Evolutionary conservation across 2,329 filamentous ascomycete genomes (phyloP).

Genomic region (Microcyclospora tardicrescens): DNA sequence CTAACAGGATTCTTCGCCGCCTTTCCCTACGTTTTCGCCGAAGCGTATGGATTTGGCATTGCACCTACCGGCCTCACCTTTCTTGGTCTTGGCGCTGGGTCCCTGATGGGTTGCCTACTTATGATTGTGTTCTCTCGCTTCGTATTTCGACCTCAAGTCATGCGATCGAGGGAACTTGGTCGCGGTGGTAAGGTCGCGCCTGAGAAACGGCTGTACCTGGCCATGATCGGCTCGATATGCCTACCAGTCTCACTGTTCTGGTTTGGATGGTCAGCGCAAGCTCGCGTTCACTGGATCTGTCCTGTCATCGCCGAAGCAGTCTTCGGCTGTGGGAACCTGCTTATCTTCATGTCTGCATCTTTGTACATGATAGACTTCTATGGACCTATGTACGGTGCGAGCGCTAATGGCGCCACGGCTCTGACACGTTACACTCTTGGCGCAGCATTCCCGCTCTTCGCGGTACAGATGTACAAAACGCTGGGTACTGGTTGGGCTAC

Average conservation of each 20-base stretch:
- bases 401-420: conserved; percentile 21
- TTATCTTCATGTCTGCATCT: conserved; percentile 25
- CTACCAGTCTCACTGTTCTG: conserved; percentile 17
- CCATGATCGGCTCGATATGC: conserved; percentile 5
- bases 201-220: conserved; percentile 5
- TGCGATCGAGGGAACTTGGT: conserved; percentile 1
- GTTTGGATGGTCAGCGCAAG: conserved; percentile 24
- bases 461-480: conserved; percentile 26
- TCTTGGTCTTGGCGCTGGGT: conserved; percentile 29
- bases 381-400: conserved; percentile 27
- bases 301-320: conserved; percentile 21
- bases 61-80: conserved; percentile 29
- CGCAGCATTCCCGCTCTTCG: conserved; percentile 29
- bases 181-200: conserved; percentile 3
- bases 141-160: neutral
- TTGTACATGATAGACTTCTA: conserved; percentile 31
- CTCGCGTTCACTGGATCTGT: conserved; percentile 24
- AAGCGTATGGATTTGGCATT: conserved; percentile 27
- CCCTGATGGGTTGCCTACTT: conserved; percentile 16
- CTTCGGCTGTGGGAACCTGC: conserved; percentile 23
- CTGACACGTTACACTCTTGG: conserved; percentile 22
- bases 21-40: conserved; percentile 29
- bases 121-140: too few relatives aligned
- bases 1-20: conserved; percentile 32
- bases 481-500: conserved; percentile 31